Base-by-base conservation (phyloP, 768 basidiomycete genomes). In the Termitomyces sp. region DNA sequence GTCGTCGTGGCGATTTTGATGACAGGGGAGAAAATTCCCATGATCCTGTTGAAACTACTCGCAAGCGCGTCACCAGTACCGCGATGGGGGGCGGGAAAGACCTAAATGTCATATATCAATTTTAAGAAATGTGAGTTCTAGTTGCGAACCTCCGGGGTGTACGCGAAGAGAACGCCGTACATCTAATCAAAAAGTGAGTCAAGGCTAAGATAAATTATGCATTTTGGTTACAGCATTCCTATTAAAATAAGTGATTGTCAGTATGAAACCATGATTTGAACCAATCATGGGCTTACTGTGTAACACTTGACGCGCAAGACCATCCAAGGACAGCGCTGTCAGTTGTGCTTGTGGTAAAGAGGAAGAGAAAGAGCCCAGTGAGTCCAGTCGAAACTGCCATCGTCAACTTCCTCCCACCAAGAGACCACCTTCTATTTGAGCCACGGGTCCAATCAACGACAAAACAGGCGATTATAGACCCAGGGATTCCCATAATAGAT, bases 11-110 rank as follows among this genome's bases (percentile, higher is more conserved):
- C 71, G 41, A 79, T 79, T 57, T 78, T 77, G 63, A 79, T 77
- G 40, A 78, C 68, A 28, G 79, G 79, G 0, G 77, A 71, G 34
- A 79, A 72, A 51, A 80, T 66, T 11, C 77, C 79, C 34, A 72
- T 73, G 40, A 78, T 70, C 34, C 77, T 71, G 61, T 81, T 81
- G 60, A 80, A 70, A 72, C 76, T 57, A 72, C 73, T 58, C 66
- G 76, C 59, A 74, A 74, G 57, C 3, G 80, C 80, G 53, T 80
- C 77, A 10, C 79, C 80, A 0, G 80, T 81, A 2, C 82, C 82
- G 35, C 82, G 74, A 58, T 80, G 78, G 3, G 79, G 77, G 0
- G 79, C 78, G 0, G 82, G 78, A 69, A 84, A 83, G 19, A 80
- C 68, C 68, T 69, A 45, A 1, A 34, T 19, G 17, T 11, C 5